Percentiles rank a stretch among this genome's conserved stretches.
phyloP scores from a whole-genome alignment of 2,329 filamentous ascomycete species.

The Pseudogymnoascus sp. region DNA sequence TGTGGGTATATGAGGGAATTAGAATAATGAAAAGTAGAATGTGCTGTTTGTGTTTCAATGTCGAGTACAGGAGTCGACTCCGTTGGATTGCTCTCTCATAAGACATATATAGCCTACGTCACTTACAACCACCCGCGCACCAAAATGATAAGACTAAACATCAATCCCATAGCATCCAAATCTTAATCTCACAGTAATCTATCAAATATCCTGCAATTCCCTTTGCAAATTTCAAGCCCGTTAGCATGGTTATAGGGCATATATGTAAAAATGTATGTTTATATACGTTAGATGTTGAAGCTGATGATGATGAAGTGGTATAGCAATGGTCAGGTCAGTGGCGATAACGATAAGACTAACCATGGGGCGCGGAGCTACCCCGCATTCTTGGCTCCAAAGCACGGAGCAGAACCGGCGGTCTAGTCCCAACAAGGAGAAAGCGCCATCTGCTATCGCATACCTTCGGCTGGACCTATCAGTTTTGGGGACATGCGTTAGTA shows the following conservation, averaged over 20 bases:
- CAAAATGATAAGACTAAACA: not conserved
- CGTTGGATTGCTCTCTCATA: not conserved
- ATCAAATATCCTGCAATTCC: not conserved
- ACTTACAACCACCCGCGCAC: not conserved
- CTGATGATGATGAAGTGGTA: not conserved
- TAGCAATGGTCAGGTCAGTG: not conserved
- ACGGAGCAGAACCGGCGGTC: not conserved
- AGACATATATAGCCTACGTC: not conserved
- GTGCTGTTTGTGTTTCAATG: not conserved
- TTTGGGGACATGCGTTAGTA: not conserved
- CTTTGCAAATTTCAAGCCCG: not conserved
- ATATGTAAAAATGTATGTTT: not conserved
- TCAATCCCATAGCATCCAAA: not conserved
- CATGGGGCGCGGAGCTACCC: not conserved
- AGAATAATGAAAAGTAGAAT: not conserved
- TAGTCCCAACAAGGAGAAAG: not conserved
- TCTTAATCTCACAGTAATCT: not conserved
- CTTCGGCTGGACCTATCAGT: constrained; percentile 1
- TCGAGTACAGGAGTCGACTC: not conserved
- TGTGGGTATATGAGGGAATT: not conserved
- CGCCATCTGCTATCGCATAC: not conserved
- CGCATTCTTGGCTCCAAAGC: not conserved
- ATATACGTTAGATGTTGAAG: not conserved
- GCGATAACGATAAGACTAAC: not conserved
- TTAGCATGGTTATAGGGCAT: not conserved